phyloP scores from a whole-genome alignment of 1,139 yeast genomes.

The Suhomyces guaymorum region DNA sequence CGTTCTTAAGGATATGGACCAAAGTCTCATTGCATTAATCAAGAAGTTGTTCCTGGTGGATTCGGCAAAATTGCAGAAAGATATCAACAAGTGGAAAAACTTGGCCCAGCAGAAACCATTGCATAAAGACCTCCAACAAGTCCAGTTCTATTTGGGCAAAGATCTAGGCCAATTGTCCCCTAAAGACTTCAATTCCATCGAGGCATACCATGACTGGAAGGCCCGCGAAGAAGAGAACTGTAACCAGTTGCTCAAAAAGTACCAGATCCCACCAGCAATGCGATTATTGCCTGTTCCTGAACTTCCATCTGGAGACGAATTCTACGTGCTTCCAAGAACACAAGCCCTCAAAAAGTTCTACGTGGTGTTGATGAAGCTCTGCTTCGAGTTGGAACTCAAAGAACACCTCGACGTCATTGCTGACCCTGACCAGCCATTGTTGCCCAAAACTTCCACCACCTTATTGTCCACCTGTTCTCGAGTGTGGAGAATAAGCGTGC shows the following conservation, averaged over 20 bases:
- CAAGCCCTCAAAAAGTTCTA: constrained; percentile 32
- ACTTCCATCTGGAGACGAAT: constrained; percentile 36
- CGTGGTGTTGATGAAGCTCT: constrained; percentile 30
- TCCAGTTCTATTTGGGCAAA: constrained; percentile 39
- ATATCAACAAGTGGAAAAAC: constrained; percentile 44
- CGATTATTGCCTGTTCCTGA: constrained; percentile 32
- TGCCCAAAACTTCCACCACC: constrained; percentile 41
- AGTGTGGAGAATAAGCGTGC: constrained; percentile 61
- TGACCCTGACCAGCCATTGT: constrained; percentile 26
- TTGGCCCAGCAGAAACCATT: constrained; percentile 45
- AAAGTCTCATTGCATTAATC: constrained; percentile 36
- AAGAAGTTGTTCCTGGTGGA: constrained; percentile 44
- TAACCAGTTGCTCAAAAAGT: constrained; percentile 37
- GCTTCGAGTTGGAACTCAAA: constrained; percentile 26
- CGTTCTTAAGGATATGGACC: constrained; percentile 51
- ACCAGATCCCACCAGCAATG: constrained; percentile 40
- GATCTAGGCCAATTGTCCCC: constrained; percentile 44
- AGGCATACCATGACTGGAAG: constrained; percentile 57
- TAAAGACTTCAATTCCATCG: constrained; percentile 42
- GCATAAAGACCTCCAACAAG: constrained; percentile 46
- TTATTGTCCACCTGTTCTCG: constrained; percentile 49
- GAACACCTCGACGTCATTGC: constrained; percentile 19
- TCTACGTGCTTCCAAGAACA: constrained; percentile 45
- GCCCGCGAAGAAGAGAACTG: constrained; percentile 41
- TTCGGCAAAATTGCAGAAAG: constrained; percentile 48